Evolutionary conservation across 2,329 filamentous ascomycete species (phyloP).

Genomic region (Sporothrix schenckii): DNA sequence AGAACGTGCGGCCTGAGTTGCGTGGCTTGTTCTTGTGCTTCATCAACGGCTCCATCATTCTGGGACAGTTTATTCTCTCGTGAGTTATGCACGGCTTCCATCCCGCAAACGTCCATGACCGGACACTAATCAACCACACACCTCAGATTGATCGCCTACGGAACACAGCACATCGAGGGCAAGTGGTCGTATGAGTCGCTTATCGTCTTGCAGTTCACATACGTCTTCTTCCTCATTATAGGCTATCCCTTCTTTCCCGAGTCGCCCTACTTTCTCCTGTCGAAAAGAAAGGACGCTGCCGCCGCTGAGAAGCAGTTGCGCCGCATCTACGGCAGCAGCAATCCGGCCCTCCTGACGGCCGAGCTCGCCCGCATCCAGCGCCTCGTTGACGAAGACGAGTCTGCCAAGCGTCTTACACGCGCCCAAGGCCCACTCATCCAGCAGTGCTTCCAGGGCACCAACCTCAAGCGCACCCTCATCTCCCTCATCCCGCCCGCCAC

Average conservation of each 20-base stretch:
- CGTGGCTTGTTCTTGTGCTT: slow-evolving; percentile 24
- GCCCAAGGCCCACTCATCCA: slow-evolving; percentile 13
- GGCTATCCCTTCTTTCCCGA: slow-evolving; percentile 28
- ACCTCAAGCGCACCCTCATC: slow-evolving; percentile 13
- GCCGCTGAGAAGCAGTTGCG: neutral
- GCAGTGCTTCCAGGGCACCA: slow-evolving; percentile 24
- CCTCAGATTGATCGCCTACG: slow-evolving; percentile 8
- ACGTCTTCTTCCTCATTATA: neutral
- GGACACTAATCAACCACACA: neutral
- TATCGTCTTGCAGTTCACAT: slow-evolving; percentile 18
- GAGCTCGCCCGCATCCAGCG: slow-evolving; percentile 15
- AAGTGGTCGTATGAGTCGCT: slow-evolving; percentile 19
- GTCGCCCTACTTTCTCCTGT: slow-evolving; percentile 21
- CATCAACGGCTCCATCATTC: slow-evolving; percentile 20
- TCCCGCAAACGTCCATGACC: neutral
- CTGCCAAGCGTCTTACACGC: neutral
- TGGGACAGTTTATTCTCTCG: slow-evolving; percentile 20
- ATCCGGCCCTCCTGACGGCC: neutral
- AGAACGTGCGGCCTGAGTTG: slow-evolving; percentile 24
- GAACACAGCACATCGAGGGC: slow-evolving; percentile 10
- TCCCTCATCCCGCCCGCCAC: slow-evolving; percentile 11
- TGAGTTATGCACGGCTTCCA: neutral
- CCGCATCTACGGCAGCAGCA: neutral
- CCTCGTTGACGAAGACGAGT: slow-evolving; percentile 10
- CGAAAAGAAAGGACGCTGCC: neutral